Evolutionary conservation across 192 early-diverging fungal genomes (phyloP).

Genomic region (Ambispora gerdemannii): DNA sequence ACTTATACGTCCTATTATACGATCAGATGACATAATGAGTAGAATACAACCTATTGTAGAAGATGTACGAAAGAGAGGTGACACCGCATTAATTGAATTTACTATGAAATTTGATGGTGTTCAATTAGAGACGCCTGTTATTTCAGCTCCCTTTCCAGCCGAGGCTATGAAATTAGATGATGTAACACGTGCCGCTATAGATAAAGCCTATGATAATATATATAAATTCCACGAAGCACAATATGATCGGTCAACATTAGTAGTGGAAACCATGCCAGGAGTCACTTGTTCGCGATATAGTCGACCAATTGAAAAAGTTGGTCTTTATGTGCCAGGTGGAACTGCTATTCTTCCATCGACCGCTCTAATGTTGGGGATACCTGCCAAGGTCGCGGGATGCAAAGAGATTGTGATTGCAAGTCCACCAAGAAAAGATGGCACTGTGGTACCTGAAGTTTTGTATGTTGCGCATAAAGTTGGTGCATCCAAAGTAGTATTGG

Average conservation of each 20-base stretch:
- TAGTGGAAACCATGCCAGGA: slow-evolving; percentile 97
- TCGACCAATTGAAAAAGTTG: slow-evolving; percentile 93
- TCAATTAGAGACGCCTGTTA: slow-evolving; percentile 62
- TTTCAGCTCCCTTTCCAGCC: slow-evolving; percentile 80
- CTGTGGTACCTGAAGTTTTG: slow-evolving; percentile 91
- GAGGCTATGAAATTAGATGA: slow-evolving; percentile 56
- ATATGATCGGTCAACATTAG: slow-evolving; percentile 60
- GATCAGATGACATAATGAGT: slow-evolving; percentile 82
- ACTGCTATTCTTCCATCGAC: slow-evolving; percentile 95
- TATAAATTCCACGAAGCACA: slow-evolving; percentile 92
- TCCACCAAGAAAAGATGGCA: slow-evolving; percentile 89
- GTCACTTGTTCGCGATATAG: slow-evolving; percentile 91
- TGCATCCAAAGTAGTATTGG: slow-evolving; percentile 84
- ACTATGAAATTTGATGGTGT: slow-evolving; percentile 92
- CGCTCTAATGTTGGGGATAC: slow-evolving; percentile 95
- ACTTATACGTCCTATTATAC: slow-evolving; percentile 87
- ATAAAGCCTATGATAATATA: slow-evolving; percentile 93
- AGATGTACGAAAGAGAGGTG: slow-evolving; percentile 77
- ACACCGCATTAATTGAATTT: slow-evolving; percentile 76
- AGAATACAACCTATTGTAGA: slow-evolving; percentile 90
- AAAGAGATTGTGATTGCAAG: slow-evolving; percentile 93
- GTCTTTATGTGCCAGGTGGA: slow-evolving; percentile 97
- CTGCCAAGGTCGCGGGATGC: slow-evolving; percentile 96
- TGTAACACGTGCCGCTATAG: slow-evolving; percentile 77
- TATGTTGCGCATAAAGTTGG: slow-evolving; percentile 98